These are phyloP conservation scores for Nakazawaea holstii DNA, from an alignment of 805 yeast genomes.

Conservation along the genomic window DNA sequence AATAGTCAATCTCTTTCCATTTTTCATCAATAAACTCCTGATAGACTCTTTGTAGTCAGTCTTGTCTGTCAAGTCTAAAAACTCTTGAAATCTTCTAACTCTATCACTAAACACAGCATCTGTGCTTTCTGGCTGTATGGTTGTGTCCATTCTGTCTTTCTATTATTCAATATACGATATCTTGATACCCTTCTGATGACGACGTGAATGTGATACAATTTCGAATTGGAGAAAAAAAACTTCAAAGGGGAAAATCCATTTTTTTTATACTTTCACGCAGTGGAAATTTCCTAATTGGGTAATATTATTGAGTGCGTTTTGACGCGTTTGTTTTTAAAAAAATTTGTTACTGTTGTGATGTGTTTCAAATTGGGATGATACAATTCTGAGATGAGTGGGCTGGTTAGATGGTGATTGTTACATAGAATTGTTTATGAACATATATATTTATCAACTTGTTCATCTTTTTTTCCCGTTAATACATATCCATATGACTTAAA, in stretches of 20 bases:
- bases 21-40: constrained; percentile 64
- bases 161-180: too few species aligned
- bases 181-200: constrained; percentile 16
- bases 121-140: constrained; percentile 18
- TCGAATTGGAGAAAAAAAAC: constrained; percentile 8
- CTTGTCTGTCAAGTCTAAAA: constrained; percentile 50
- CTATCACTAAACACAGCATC: constrained; percentile 64
- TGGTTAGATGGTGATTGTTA: neutral
- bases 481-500: too few species aligned
- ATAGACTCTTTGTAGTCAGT: constrained; percentile 67
- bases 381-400: neutral
- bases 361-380: neutral
- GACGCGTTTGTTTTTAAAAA: neutral
- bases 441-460: too few species aligned
- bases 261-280: neutral
- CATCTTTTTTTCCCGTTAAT: too few species aligned
- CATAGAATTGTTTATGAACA: too few species aligned
- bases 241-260: neutral
- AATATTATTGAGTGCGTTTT: constrained; percentile 3
- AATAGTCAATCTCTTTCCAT: constrained; percentile 61
- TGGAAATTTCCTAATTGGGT: constrained; percentile 1
- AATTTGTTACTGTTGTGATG: too few species aligned
- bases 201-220: neutral
- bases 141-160: constrained; percentile 5
- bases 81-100: constrained; percentile 83